Evolutionary conservation across 1,284 basidiomycete genomes (phyloP).

Genomic region (Flammula alnicola): DNA sequence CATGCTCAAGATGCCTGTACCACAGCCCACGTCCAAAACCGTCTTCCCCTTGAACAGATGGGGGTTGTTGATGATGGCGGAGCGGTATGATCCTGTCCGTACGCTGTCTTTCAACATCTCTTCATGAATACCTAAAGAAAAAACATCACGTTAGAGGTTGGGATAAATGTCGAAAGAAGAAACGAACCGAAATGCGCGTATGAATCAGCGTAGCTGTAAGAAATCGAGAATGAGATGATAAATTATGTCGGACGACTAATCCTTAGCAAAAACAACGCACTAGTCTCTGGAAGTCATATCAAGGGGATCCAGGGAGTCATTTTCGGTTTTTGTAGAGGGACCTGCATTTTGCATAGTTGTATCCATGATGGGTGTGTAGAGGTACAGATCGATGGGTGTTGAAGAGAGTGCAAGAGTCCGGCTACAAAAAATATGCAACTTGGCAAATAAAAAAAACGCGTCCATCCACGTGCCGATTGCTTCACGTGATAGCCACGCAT

Average conservation of each 20-base stretch:
- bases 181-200: constrained; percentile 91
- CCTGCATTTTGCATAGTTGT: constrained; percentile 50
- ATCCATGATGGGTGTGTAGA: constrained; percentile 22
- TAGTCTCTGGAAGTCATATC: constrained; percentile 83
- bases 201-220: constrained; percentile 81
- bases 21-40: constrained; percentile 98
- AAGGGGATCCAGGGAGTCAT: constrained; percentile 30
- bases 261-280: constrained; percentile 53
- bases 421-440: constrained; percentile 23
- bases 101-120: constrained; percentile 99
- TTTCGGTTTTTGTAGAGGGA: constrained; percentile 41
- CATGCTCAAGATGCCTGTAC: constrained; percentile 98
- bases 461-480: constrained; percentile 19
- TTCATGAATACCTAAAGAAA: constrained; percentile 85
- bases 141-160: constrained; percentile 9
- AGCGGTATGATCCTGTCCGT: constrained; percentile 94
- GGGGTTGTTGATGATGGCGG: constrained; percentile 93
- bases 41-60: constrained; percentile 97
- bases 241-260: constrained; percentile 27
- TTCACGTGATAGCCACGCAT: constrained; percentile 10
- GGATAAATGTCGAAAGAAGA: background rate
- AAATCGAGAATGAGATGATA: constrained; percentile 36
- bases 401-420: constrained; percentile 21
- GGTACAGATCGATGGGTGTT: constrained; percentile 26
- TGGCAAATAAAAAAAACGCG: constrained; percentile 21